phyloP scores from a whole-genome alignment of 768 basidiomycete species.

The Tremella yokohamensis region DNA sequence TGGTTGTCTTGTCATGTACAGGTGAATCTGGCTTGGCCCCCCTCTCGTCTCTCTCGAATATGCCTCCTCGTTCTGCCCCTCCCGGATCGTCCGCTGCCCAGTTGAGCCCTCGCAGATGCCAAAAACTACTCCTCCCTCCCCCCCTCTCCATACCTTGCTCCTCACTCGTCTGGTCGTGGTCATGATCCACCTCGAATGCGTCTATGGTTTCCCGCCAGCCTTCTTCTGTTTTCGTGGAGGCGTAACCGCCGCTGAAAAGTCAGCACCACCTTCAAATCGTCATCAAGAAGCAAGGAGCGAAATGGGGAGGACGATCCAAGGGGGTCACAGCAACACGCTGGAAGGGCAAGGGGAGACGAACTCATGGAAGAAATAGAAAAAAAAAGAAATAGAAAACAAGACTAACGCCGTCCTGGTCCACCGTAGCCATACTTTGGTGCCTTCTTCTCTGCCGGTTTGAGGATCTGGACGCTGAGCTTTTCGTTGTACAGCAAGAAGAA shows the following conservation, averaged over 20 bases:
- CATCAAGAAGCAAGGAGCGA: slow-evolving; percentile 5
- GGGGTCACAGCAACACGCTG: slow-evolving; percentile 5
- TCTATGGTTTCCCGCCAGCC: slow-evolving; percentile 69
- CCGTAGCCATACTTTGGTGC: slow-evolving; percentile 60
- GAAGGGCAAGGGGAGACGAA: slow-evolving; percentile 54
- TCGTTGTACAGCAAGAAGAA: neutral
- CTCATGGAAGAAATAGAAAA: slow-evolving; percentile 57
- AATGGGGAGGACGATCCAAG: slow-evolving; percentile 1
- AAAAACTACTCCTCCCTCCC: neutral
- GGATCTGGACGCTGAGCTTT: slow-evolving; percentile 61
- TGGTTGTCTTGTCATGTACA: neutral
- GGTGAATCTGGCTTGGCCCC: neutral
- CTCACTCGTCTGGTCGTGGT: slow-evolving; percentile 1
- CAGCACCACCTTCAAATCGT: slow-evolving; percentile 8
- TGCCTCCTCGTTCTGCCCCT: neutral
- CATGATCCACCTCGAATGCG: neutral
- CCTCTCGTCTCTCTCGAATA: neutral
- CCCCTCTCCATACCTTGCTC: neutral
- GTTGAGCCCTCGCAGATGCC: neutral
- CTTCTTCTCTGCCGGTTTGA: slow-evolving; percentile 99
- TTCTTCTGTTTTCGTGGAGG: slow-evolving; percentile 98
- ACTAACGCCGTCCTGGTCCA: slow-evolving; percentile 54
- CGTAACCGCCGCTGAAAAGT: slow-evolving; percentile 62
- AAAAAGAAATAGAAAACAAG: slow-evolving; percentile 52
- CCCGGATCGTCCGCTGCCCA: slow-evolving; percentile 2